These are phyloP conservation scores for Apiosordaria backusii DNA, from an alignment of 495 filamentous ascomycete genomes.

Conservation along the genomic window DNA sequence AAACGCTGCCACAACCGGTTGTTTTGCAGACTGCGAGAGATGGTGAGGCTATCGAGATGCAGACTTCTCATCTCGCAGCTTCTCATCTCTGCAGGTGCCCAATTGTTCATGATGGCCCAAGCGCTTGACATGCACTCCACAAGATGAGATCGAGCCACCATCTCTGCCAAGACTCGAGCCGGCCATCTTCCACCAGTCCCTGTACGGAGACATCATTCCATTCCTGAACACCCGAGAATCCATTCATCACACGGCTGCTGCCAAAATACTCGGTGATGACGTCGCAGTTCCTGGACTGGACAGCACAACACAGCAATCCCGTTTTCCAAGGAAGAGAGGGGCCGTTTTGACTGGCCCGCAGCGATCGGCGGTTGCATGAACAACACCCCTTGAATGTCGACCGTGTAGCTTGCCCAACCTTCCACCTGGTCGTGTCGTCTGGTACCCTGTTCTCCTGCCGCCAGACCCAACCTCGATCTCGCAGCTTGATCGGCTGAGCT, in stretches of 20 bases:
- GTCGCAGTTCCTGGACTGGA: neutral
- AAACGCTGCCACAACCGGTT: slow-evolving; percentile 15
- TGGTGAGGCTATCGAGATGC: neutral
- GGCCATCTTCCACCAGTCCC: slow-evolving; percentile 13
- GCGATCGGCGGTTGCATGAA: slow-evolving; percentile 20
- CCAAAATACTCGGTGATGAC: no score
- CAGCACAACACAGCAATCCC: no score
- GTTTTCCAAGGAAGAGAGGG: neutral
- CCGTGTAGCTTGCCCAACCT: slow-evolving; percentile 11
- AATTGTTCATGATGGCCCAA: neutral
- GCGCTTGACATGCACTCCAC: neutral
- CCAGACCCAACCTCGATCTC: neutral
- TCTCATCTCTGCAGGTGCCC: neutral
- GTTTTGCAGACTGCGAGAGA: slow-evolving; percentile 4
- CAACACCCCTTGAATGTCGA: slow-evolving; percentile 9
- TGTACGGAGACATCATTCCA: neutral
- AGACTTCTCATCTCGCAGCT: neutral
- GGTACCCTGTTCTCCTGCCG: slow-evolving; percentile 4
- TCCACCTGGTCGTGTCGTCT: slow-evolving; percentile 8
- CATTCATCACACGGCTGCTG: no score
- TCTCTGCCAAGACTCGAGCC: slow-evolving; percentile 10
- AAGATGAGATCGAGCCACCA: neutral
- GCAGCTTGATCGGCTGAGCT: neutral
- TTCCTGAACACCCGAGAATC: neutral
- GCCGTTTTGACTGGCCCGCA: neutral